These are phyloP conservation scores for Neurospora sp. DNA, from an alignment of 2,329 filamentous ascomycete species.

Conservation along the genomic window DNA sequence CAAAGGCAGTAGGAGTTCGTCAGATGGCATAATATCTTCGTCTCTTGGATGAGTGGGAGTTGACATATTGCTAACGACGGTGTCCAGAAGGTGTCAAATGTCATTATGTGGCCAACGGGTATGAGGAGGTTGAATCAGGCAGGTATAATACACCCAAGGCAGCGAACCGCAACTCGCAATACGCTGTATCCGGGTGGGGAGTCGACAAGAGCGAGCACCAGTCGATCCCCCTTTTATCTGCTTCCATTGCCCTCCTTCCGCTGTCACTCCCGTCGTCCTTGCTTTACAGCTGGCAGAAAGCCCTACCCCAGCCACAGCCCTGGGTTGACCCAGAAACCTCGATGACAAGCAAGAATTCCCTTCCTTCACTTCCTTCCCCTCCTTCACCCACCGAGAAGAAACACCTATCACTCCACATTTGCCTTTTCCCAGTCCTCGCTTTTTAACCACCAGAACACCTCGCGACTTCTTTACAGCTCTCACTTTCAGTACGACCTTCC, in stretches of 20 bases:
- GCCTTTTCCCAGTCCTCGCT: neutral
- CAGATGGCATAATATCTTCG: neutral
- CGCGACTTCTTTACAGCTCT: neutral
- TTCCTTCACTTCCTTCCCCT: neutral
- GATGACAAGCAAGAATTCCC: neutral
- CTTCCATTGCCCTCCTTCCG: neutral
- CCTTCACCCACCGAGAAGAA: neutral
- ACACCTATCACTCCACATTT: neutral
- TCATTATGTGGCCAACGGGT: neutral
- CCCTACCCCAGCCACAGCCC: neutral
- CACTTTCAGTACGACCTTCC: neutral
- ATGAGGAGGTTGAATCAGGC: neutral
- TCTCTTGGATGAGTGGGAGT: neutral
- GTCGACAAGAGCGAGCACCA: neutral
- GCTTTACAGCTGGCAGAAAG: neutral
- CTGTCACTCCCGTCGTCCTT: neutral
- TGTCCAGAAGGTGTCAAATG: neutral
- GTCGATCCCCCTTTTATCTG: neutral
- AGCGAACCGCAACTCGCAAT: neutral
- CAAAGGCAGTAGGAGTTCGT: neutral
- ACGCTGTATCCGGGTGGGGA: neutral
- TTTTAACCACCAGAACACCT: neutral
- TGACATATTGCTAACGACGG: neutral
- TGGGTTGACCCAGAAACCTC: neutral
- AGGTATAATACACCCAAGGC: neutral